Conservation (phyloP, 257 asterid species). For the Fraxinus americana region DNA sequence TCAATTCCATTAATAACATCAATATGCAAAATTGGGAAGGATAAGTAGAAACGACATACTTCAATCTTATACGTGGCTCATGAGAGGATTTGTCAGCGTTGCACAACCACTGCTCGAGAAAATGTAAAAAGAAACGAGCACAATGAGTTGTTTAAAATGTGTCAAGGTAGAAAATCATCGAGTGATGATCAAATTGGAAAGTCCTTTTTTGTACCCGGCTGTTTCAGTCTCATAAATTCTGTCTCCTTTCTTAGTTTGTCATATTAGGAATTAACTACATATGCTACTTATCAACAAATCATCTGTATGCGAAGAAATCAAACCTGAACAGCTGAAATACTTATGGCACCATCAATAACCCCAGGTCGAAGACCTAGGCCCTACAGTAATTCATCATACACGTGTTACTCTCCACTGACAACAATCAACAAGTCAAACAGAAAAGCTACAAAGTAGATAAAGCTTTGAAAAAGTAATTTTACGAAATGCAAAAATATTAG, state of each 20-base stretch:
- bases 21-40: slow-evolving; percentile 7
- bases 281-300: slow-evolving; percentile 1
- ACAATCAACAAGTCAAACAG: not conserved
- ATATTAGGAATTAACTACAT: not conserved
- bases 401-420: slow-evolving; percentile 6
- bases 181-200: not conserved
- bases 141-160: not conserved
- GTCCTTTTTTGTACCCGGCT: not conserved
- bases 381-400: slow-evolving; percentile 40
- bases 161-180: not conserved
- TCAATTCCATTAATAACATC: slow-evolving; percentile 9
- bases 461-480: not conserved
- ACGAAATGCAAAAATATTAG: not conserved
- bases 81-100: slow-evolving; percentile 96
- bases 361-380: slow-evolving; percentile 91
- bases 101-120: slow-evolving; percentile 85
- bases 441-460: slow-evolving; percentile 1
- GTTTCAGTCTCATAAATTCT: not conserved
- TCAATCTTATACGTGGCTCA: slow-evolving; percentile 90
- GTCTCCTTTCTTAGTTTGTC: not conserved
- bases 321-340: slow-evolving; percentile 99
- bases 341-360: slow-evolving; percentile 93
- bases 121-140: slow-evolving; percentile 22
- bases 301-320: slow-evolving; percentile 25
- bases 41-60: slow-evolving; percentile 47